Conservation (phyloP, 1,139 yeast species). For the Magnusiomyces magnusii region DNA sequence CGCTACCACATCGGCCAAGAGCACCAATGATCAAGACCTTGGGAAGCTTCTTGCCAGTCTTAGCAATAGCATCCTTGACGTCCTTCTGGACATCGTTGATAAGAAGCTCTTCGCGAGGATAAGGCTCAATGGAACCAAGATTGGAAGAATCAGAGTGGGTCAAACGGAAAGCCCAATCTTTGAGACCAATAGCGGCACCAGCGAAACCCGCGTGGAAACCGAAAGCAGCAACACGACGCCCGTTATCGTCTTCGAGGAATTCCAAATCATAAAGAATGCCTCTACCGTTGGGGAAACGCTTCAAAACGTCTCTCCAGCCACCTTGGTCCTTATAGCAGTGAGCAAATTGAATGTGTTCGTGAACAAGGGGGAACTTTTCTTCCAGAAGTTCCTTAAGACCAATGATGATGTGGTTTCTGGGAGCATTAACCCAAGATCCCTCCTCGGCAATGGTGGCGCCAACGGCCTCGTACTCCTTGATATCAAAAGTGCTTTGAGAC, state of each 20-base stretch:
- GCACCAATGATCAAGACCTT: constrained; percentile 91
- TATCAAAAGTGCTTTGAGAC: constrained; percentile 69
- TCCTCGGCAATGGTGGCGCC: constrained; percentile 89
- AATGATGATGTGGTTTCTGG: constrained; percentile 76
- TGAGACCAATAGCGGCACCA: constrained; percentile 94
- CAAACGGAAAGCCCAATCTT: constrained; percentile 92
- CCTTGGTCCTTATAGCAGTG: constrained; percentile 97
- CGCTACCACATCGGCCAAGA: constrained; percentile 98
- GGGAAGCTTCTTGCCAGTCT: constrained; percentile 61
- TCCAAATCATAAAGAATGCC: constrained; percentile 91
- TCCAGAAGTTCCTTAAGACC: constrained; percentile 97
- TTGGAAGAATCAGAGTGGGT: constrained; percentile 59
- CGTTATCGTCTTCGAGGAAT: constrained; percentile 86
- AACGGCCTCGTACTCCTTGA: constrained; percentile 61
- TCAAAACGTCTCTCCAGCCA: constrained; percentile 91
- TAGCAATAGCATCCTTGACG: constrained; percentile 50
- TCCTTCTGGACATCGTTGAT: constrained; percentile 61
- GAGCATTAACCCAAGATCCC: constrained; percentile 90
- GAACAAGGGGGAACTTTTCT: constrained; percentile 85
- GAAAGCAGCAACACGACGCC: constrained; percentile 98
- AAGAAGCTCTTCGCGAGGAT: constrained; percentile 68
- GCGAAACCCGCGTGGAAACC: constrained; percentile 99
- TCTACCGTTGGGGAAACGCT: constrained; percentile 83
- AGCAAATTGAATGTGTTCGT: constrained; percentile 96
- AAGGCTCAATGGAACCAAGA: constrained; percentile 61